These are phyloP conservation scores for Tolypocladium ophioglossoides DNA, from an alignment of 2,329 filamentous ascomycete species.

Conservation along the genomic window DNA sequence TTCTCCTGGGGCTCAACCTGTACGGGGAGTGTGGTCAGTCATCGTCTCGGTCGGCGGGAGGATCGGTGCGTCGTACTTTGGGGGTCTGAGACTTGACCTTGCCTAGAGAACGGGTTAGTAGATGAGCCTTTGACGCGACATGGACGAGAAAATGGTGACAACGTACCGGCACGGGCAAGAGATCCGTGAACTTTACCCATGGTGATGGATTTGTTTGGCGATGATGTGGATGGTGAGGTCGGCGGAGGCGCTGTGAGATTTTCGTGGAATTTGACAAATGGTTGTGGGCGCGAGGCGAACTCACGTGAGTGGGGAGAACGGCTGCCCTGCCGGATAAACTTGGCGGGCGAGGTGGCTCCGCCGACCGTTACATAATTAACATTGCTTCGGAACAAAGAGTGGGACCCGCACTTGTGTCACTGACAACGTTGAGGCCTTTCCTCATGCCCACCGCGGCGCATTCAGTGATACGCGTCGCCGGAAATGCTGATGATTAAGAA, in stretches of 20 bases:
- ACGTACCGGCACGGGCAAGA: conserved; percentile 68
- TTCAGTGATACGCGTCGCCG: no score
- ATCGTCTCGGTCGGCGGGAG: conserved; percentile 14
- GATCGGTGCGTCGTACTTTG: conserved; percentile 52
- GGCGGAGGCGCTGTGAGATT: conserved; percentile 17
- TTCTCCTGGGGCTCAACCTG: conserved; percentile 88
- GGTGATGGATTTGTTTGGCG: conserved; percentile 35
- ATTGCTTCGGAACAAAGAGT: neutral
- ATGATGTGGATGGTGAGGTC: conserved; percentile 25
- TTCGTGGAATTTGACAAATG: conserved; percentile 27
- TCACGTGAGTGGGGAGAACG: conserved; percentile 24
- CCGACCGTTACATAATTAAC: neutral
- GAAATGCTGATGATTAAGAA: no score
- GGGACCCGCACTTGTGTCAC: no score
- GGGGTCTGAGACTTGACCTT: conserved; percentile 97
- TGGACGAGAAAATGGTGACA: conserved; percentile 7
- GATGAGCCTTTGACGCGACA: conserved; percentile 14
- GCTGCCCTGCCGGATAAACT: conserved; percentile 24
- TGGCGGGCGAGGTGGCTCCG: neutral
- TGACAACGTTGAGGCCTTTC: no score
- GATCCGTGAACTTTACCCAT: conserved; percentile 95
- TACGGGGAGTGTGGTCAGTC: conserved; percentile 17
- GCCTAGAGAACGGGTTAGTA: conserved; percentile 57
- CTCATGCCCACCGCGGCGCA: no score
- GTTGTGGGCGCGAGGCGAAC: conserved; percentile 23